A percentile compares a stretch with the other conserved stretches of the same genome.
Evolutionary conservation across 371 early-diverging fungal species (phyloP).

Genomic region (Batkoa obscura): DNA sequence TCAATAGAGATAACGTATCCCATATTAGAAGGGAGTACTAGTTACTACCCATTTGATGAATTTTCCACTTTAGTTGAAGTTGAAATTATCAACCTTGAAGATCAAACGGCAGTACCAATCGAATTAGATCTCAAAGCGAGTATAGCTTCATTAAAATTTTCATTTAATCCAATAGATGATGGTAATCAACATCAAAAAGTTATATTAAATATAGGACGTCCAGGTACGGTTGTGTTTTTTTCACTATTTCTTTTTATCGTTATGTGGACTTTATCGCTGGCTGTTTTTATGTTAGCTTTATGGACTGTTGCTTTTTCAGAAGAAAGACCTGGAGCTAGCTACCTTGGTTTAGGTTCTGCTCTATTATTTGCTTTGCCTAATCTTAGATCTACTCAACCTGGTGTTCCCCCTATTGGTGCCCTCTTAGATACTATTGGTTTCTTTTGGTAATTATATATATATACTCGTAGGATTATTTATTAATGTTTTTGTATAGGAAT

Average conservation of each 20-base stretch:
- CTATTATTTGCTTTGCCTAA: conserved; percentile 16
- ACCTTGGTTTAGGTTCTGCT: conserved; percentile 16
- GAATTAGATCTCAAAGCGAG: not conserved
- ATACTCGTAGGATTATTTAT: not conserved
- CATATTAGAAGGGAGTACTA: not conserved
- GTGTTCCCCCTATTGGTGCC: conserved; percentile 22
- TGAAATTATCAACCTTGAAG: not conserved
- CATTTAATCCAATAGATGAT: not conserved
- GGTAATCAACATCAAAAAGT: not conserved
- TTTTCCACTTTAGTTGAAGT: not conserved
- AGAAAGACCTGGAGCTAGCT: conserved; percentile 10
- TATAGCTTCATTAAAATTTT: not conserved
- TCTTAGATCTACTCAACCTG: conserved; percentile 18
- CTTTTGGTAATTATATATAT: conserved; percentile 10
- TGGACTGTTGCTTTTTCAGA: conserved; percentile 10
- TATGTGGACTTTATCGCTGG: conserved; percentile 20
- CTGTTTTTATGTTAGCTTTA: conserved; percentile 13
- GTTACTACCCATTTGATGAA: not conserved
- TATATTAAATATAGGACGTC: not conserved
- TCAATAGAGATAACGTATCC: too few species aligned
- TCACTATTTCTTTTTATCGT: conserved; percentile 1
- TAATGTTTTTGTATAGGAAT: not conserved
- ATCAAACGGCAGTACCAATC: not conserved
- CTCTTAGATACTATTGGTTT: conserved; percentile 15
- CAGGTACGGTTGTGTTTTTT: not conserved